phyloP scores from a whole-genome alignment of 1,284 basidiomycete genomes.

The Gomphus bonarii region DNA sequence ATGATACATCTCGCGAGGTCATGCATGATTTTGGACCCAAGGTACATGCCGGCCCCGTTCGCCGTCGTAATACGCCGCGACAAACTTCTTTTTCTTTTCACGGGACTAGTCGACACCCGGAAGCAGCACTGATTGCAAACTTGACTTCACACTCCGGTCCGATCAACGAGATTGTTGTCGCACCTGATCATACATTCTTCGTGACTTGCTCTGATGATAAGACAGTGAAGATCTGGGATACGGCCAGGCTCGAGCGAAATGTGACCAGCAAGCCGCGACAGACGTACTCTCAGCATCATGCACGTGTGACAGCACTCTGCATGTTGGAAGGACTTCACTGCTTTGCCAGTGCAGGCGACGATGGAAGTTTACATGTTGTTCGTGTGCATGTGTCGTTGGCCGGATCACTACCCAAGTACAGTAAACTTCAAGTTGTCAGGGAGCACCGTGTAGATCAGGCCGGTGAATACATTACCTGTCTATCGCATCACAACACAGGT shows the following conservation, averaged over 20 bases:
- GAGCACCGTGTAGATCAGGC: slow-evolving; percentile 59
- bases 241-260: slow-evolving; percentile 68
- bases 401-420: slow-evolving; percentile 67
- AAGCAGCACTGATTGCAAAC: slow-evolving; percentile 76
- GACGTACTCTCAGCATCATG: slow-evolving; percentile 71
- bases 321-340: slow-evolving; percentile 79
- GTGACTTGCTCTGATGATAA: slow-evolving; percentile 82
- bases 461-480: slow-evolving; percentile 70
- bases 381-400: slow-evolving; percentile 63
- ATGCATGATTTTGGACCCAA: slow-evolving; percentile 85
- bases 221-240: slow-evolving; percentile 79
- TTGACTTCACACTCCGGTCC: slow-evolving; percentile 76
- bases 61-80: slow-evolving; percentile 60
- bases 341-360: slow-evolving; percentile 80
- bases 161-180: slow-evolving; percentile 75
- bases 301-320: slow-evolving; percentile 72
- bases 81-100: slow-evolving; percentile 55
- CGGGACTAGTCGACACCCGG: slow-evolving; percentile 41
- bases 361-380: slow-evolving; percentile 78
- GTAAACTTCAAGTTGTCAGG: slow-evolving; percentile 64
- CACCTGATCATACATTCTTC: slow-evolving; percentile 93
- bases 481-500: slow-evolving; percentile 72
- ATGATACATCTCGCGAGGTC: slow-evolving; percentile 74
- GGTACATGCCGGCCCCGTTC: slow-evolving; percentile 68
- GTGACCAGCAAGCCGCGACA: slow-evolving; percentile 70